A percentile compares a stretch with the other conserved stretches of the same genome.
phyloP scores from a whole-genome alignment of 805 yeast species.

The Debaryomyces castellii region DNA sequence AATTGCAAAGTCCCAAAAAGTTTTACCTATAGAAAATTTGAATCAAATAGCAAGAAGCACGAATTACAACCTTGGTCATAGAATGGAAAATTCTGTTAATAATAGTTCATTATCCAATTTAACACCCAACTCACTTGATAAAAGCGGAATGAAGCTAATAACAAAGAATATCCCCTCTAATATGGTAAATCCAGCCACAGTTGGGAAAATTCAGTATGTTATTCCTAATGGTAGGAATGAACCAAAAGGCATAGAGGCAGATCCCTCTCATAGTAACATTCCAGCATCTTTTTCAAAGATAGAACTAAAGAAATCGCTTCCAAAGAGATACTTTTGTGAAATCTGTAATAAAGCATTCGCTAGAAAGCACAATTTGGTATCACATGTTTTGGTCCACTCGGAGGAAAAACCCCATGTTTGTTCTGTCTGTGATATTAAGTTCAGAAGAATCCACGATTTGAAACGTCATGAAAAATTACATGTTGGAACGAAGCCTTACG shows the following conservation, averaged over 20 bases:
- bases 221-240: neutral
- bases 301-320: constrained; percentile 3
- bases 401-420: constrained; percentile 65
- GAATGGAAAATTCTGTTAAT: neutral
- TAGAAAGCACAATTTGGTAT: constrained; percentile 70
- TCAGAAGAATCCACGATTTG: constrained; percentile 74
- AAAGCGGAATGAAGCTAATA: neutral
- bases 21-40: neutral
- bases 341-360: constrained; percentile 66
- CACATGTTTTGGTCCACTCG: constrained; percentile 70
- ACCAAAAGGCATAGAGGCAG: neutral
- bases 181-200: neutral
- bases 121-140: neutral
- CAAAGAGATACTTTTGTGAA: constrained; percentile 49
- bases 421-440: constrained; percentile 55
- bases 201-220: neutral
- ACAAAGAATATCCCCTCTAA: neutral
- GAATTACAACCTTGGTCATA: neutral
- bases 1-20: neutral
- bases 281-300: too few species aligned
- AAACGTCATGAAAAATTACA: constrained; percentile 75
- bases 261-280: neutral
- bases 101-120: neutral
- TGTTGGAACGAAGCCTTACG: constrained; percentile 70
- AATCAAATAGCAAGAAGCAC: neutral